These are phyloP conservation scores for Cyamopsis tetragonoloba DNA, from an alignment of 306 rosid genomes.

Conservation along the genomic window DNA sequence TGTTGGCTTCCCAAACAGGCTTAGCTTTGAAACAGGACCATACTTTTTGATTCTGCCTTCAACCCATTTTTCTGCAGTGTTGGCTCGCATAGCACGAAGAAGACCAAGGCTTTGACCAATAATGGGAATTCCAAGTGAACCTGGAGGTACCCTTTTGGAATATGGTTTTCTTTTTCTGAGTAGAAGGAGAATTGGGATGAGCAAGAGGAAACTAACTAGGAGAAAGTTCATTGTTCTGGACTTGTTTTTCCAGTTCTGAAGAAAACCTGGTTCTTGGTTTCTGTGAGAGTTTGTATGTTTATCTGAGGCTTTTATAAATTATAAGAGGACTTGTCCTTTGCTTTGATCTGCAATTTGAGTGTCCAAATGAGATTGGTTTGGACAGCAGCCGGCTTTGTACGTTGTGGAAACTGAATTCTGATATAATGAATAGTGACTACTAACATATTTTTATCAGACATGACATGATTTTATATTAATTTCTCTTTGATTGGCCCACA, in stretches of 20 bases:
- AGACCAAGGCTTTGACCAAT: slow-evolving; percentile 64
- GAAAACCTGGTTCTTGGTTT: not conserved
- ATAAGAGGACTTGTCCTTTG: not conserved
- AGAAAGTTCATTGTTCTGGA: slow-evolving; percentile 31
- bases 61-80: slow-evolving; percentile 66
- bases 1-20: slow-evolving; percentile 68
- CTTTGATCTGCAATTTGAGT: not conserved
- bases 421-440: not conserved
- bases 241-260: not conserved
- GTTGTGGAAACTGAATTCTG: not conserved
- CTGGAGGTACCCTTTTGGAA: slow-evolving; percentile 62
- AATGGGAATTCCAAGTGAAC: slow-evolving; percentile 65
- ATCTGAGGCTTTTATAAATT: not conserved
- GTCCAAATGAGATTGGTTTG: not conserved
- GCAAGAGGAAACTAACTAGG: slow-evolving; percentile 29
- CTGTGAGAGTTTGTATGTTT: not conserved
- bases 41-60: slow-evolving; percentile 48
- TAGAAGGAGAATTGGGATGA: slow-evolving; percentile 44
- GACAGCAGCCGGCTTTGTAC: not conserved
- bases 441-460: not conserved
- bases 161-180: slow-evolving; percentile 37
- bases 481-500: not conserved
- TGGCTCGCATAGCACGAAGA: slow-evolving; percentile 55
- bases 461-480: not conserved
- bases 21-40: slow-evolving; percentile 70